A percentile compares a stretch with the other conserved stretches of the same genome.
Conservation (phyloP, 495 filamentous ascomycete genomes). For the Neurospora sp. region DNA sequence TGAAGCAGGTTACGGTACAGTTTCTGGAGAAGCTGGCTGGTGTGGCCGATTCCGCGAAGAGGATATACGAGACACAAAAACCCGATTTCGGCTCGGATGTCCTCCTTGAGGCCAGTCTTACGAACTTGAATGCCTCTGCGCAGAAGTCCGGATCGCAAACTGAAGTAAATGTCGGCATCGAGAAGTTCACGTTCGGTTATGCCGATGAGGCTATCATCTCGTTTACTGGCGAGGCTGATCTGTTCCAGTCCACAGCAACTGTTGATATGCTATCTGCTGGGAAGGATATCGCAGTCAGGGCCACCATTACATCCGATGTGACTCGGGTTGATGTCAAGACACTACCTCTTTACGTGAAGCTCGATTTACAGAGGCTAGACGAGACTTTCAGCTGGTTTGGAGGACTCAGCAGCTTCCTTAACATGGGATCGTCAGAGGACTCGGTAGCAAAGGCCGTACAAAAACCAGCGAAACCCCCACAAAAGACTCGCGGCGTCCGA, state of each 20-base stretch:
- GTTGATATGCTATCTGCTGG: constrained; percentile 27
- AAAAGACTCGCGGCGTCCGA: constrained; percentile 53
- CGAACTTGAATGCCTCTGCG: constrained; percentile 32
- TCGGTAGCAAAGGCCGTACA: constrained; percentile 34
- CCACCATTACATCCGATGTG: constrained; percentile 40
- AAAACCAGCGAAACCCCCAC: constrained; percentile 23
- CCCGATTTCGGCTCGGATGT: constrained; percentile 31
- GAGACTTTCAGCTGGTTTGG: constrained; percentile 84
- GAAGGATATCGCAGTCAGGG: constrained; percentile 54
- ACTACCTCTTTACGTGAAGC: constrained; percentile 61
- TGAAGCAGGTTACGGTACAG: constrained; percentile 47
- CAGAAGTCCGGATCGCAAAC: constrained; percentile 19
- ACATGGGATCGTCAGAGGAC: constrained; percentile 65
- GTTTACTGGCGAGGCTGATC: constrained; percentile 54
- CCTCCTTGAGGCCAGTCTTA: constrained; percentile 39
- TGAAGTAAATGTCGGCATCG: constrained; percentile 39
- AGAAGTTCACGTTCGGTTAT: constrained; percentile 66
- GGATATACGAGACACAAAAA: constrained; percentile 21
- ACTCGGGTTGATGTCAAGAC: constrained; percentile 67
- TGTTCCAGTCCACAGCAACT: constrained; percentile 59
- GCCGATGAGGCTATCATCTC: constrained; percentile 62
- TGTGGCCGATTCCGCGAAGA: constrained; percentile 27
- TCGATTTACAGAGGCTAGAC: constrained; percentile 76
- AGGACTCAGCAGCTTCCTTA: constrained; percentile 84
- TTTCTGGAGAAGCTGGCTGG: constrained; percentile 57